These are phyloP conservation scores for Tricholoma flavovirens DNA, from an alignment of 768 basidiomycete species.

Conservation along the genomic window DNA sequence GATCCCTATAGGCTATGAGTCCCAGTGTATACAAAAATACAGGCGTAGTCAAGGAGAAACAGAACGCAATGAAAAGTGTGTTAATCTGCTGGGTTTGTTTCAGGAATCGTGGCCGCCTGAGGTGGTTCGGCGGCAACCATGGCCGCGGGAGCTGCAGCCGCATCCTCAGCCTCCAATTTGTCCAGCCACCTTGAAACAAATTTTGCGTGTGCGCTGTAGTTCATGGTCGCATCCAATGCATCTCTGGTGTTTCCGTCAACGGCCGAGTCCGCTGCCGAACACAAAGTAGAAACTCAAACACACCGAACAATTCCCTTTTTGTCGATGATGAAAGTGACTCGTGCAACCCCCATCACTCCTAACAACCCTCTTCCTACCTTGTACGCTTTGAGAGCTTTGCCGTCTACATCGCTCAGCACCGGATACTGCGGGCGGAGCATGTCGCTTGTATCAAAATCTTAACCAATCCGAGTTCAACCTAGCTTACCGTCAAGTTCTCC, in stretches of 20 bases:
- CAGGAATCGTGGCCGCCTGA: not conserved
- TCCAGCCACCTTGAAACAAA: slow-evolving; percentile 68
- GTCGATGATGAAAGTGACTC: slow-evolving; percentile 77
- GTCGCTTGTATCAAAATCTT: not conserved
- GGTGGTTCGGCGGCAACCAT: not conserved
- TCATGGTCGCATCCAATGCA: slow-evolving; percentile 52
- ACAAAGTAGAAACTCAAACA: slow-evolving; percentile 11
- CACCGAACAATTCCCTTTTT: slow-evolving; percentile 62
- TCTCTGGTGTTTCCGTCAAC: slow-evolving; percentile 36
- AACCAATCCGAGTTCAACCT: not conserved
- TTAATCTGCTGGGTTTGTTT: not conserved
- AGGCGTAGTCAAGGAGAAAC: not conserved
- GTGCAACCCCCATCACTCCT: slow-evolving; percentile 52
- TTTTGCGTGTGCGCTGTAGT: slow-evolving; percentile 59
- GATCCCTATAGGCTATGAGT: no score
- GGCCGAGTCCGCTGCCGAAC: not conserved
- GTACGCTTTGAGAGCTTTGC: slow-evolving; percentile 58
- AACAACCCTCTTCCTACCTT: slow-evolving; percentile 61
- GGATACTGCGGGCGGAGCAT: slow-evolving; percentile 51
- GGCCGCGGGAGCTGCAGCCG: not conserved
- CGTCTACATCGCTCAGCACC: slow-evolving; percentile 66
- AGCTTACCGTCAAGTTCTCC: slow-evolving; percentile 55
- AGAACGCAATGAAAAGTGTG: not conserved
- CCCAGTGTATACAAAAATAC: not conserved
- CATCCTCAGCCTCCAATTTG: slow-evolving; percentile 22